A percentile compares a stretch with the other conserved stretches of the same genome.
Evolutionary conservation across 176 grass and related monocot species (phyloP).

Genomic region (Neostapfia colusana): DNA sequence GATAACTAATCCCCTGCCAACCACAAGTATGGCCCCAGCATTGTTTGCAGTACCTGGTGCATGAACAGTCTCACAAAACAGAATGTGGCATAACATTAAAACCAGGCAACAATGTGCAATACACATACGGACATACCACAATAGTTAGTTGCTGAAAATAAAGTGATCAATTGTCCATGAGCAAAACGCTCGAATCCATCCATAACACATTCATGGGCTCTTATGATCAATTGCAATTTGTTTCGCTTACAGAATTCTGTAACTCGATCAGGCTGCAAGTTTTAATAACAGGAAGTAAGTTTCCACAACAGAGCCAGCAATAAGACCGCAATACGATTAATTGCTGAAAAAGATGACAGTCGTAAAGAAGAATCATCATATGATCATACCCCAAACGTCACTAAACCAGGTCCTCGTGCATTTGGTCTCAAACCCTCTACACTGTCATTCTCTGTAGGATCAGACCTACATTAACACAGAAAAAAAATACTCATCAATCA

Average conservation of each 20-base stretch:
- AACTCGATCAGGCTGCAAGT: conserved; percentile 81
- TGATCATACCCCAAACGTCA: conserved; percentile 88
- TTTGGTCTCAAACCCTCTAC: conserved; percentile 98
- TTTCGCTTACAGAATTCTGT: conserved; percentile 97
- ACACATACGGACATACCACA: conserved; percentile 84
- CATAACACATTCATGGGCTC: conserved; percentile 99
- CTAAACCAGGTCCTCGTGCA: conserved; percentile 94
- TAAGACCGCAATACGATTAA: conserved; percentile 3
- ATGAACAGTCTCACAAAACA: conserved; percentile 30
- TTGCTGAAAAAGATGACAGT: conserved; percentile 10
- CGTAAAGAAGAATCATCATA: conserved; percentile 17
- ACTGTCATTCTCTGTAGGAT: conserved; percentile 98
- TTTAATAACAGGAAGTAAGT: conserved; percentile 26
- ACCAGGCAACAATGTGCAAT: background rate
- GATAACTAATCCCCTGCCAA: conserved; percentile 85
- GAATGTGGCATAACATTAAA: conserved; percentile 13
- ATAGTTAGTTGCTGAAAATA: conserved; percentile 99
- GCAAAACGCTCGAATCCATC: conserved; percentile 99
- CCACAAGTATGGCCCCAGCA: conserved; percentile 96
- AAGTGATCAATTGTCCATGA: conserved; percentile 87
- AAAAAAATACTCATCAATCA: conserved; percentile 17
- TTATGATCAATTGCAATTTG: conserved; percentile 90
- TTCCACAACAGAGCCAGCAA: background rate
- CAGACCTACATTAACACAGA: conserved; percentile 72
- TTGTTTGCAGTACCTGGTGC: conserved; percentile 91